Percentiles rank a stretch among this genome's conserved stretches.
Evolutionary conservation across 2,329 filamentous ascomycete genomes (phyloP).

Genomic region (Paraphaeosphaeria minitans): DNA sequence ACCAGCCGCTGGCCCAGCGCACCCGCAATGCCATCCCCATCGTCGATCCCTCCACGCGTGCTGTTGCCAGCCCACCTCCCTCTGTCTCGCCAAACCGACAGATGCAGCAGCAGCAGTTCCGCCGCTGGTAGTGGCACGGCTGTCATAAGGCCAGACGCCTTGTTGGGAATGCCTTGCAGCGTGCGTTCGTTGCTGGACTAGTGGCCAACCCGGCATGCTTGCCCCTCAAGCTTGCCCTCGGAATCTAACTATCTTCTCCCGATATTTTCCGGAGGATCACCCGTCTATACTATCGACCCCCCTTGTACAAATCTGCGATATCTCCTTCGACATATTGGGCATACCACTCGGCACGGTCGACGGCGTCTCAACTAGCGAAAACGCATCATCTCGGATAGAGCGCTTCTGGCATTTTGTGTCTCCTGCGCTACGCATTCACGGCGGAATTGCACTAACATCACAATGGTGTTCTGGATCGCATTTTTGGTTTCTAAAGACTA

Average conservation of each 20-base stretch:
- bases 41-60: constrained; percentile 91
- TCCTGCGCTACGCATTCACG: constrained; percentile 48
- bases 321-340: constrained; percentile 48
- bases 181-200: constrained; percentile 47
- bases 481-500: constrained; percentile 40
- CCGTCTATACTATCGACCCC: constrained; percentile 47
- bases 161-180: constrained; percentile 43
- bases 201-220: constrained; percentile 41
- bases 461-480: constrained; percentile 45
- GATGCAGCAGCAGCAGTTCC: constrained; percentile 61
- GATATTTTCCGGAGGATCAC: constrained; percentile 49
- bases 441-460: constrained; percentile 42
- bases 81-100: constrained; percentile 69
- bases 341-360: constrained; percentile 48
- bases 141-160: constrained; percentile 39
- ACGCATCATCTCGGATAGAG: constrained; percentile 42
- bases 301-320: constrained; percentile 51
- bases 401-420: constrained; percentile 45
- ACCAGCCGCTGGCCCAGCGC: constrained; percentile 88
- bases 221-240: constrained; percentile 15
- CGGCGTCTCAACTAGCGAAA: constrained; percentile 49
- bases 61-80: constrained; percentile 86
- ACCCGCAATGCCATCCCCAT: constrained; percentile 96
- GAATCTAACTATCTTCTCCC: constrained; percentile 44
- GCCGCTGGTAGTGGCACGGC: constrained; percentile 54